These are phyloP conservation scores for Penicillium atrosanguineum DNA, from an alignment of 495 filamentous ascomycete genomes.

Conservation along the genomic window DNA sequence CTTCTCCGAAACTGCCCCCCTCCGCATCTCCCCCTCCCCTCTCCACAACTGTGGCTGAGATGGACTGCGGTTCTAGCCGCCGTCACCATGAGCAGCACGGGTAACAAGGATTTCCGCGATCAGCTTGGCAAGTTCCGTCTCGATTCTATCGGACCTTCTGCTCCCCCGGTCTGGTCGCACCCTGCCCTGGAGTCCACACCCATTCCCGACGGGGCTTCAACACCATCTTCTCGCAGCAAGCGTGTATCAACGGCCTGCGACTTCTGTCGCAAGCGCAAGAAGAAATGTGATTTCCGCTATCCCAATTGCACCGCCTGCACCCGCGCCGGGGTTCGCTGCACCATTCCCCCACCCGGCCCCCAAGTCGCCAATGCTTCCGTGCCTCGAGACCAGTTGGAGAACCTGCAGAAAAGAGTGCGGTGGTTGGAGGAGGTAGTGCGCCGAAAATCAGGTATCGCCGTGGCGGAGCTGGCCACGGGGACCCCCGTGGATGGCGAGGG, in stretches of 20 bases:
- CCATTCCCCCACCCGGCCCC: constrained; percentile 42
- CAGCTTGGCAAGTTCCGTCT: constrained; percentile 48
- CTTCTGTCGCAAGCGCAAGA: constrained; percentile 53
- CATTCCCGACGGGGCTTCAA: constrained; percentile 10
- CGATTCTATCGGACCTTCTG: constrained; percentile 24
- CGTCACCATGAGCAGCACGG: constrained; percentile 33
- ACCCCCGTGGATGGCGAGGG: constrained; percentile 37
- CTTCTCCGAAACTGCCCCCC: not conserved
- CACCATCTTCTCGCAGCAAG: constrained; percentile 31
- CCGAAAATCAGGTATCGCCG: constrained; percentile 36
- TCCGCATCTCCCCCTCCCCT: not conserved
- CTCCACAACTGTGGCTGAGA: constrained; percentile 14
- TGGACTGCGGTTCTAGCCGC: constrained; percentile 40
- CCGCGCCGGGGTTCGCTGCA: constrained; percentile 51
- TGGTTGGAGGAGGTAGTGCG: constrained; percentile 47
- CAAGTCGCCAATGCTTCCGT: constrained; percentile 43
- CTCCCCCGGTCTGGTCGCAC: constrained; percentile 19
- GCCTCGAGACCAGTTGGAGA: constrained; percentile 49
- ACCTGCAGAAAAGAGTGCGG: constrained; percentile 50
- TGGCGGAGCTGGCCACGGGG: constrained; percentile 35
- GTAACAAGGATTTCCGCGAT: constrained; percentile 44
- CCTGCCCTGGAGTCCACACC: not conserved
- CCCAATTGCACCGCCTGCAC: constrained; percentile 53
- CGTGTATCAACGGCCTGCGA: constrained; percentile 51
- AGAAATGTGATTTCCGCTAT: constrained; percentile 55